Conservation (phyloP, 441 rosid genomes). For the Aleurites moluccanus region DNA sequence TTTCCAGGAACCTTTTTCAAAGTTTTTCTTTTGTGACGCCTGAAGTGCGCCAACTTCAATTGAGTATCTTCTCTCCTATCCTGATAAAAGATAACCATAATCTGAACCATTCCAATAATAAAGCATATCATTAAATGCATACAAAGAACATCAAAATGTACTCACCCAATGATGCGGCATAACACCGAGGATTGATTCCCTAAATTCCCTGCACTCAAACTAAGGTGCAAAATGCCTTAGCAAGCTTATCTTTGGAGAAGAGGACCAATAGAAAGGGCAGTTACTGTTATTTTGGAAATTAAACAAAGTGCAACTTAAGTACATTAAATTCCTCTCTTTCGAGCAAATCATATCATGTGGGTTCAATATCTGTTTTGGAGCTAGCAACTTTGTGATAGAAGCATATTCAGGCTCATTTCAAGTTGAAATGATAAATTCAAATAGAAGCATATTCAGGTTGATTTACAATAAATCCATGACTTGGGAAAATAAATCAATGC, state of each 20-base stretch:
- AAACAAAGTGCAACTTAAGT: not conserved
- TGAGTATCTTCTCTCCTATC: conserved; percentile 97
- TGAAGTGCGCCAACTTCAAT: conserved; percentile 81
- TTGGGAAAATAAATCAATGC: not conserved
- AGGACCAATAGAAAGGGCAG: conserved; percentile 10
- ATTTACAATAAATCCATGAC: not conserved
- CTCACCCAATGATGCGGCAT: conserved; percentile 99
- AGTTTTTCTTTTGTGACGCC: conserved; percentile 86
- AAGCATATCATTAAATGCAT: conserved; percentile 2
- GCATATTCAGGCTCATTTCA: conserved; percentile 2
- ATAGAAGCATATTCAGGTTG: conserved; percentile 3
- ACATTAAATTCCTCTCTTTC: not conserved
- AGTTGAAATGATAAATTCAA: conserved; percentile 9
- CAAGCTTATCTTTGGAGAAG: conserved; percentile 24
- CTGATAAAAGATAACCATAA: conserved; percentile 45
- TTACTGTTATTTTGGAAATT: not conserved
- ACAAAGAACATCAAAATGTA: conserved; percentile 11
- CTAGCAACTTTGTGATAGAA: not conserved
- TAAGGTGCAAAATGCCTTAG: conserved; percentile 45
- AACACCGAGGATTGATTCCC: conserved; percentile 93
- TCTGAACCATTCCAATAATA: conserved; percentile 19
- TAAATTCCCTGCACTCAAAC: conserved; percentile 96
- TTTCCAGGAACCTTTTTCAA: conserved; percentile 72
- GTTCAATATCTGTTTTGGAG: not conserved
- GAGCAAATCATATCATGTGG: not conserved